Conservation (phyloP, 169 alveolate species). For the Babesia divergens region DNA sequence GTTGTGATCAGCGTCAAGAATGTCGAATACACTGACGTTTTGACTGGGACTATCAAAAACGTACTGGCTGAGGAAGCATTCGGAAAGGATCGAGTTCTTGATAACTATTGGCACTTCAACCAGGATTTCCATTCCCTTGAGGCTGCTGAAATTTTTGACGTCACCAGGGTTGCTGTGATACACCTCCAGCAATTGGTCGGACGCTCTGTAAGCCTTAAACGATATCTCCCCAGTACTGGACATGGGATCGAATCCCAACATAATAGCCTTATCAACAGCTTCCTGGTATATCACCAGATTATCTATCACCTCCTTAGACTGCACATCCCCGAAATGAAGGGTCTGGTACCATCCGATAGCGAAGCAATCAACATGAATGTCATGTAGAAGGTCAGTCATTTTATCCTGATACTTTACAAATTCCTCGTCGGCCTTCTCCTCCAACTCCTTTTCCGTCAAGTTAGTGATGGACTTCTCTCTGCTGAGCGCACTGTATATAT, state of each 20-base stretch:
- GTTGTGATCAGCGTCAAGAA: slow-evolving; percentile 65
- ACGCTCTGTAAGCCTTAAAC: slow-evolving; percentile 79
- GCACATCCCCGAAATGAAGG: slow-evolving; percentile 77
- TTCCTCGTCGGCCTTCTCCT: slow-evolving; percentile 80
- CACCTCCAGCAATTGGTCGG: slow-evolving; percentile 63
- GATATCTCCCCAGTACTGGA: slow-evolving; percentile 62
- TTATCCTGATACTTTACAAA: slow-evolving; percentile 78
- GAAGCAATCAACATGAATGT: slow-evolving; percentile 80
- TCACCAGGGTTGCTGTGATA: slow-evolving; percentile 66
- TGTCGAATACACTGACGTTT: slow-evolving; percentile 69
- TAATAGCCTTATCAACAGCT: slow-evolving; percentile 69
- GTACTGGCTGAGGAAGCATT: slow-evolving; percentile 77
- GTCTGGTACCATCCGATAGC: slow-evolving; percentile 87
- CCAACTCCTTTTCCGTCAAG: slow-evolving; percentile 76
- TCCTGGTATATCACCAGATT: slow-evolving; percentile 76
- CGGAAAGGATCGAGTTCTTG: slow-evolving; percentile 77
- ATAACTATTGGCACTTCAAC: slow-evolving; percentile 78
- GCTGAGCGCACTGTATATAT: slow-evolving; percentile 65
- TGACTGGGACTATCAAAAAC: slow-evolving; percentile 64
- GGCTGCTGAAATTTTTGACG: slow-evolving; percentile 59
- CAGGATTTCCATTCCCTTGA: slow-evolving; percentile 71
- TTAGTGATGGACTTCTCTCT: slow-evolving; percentile 62
- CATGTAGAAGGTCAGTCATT: slow-evolving; percentile 82
- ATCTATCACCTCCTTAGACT: slow-evolving; percentile 75
- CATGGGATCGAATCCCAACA: slow-evolving; percentile 74